Evolutionary conservation across 768 basidiomycete species (phyloP).

Genomic region (Polyporus arcularius): DNA sequence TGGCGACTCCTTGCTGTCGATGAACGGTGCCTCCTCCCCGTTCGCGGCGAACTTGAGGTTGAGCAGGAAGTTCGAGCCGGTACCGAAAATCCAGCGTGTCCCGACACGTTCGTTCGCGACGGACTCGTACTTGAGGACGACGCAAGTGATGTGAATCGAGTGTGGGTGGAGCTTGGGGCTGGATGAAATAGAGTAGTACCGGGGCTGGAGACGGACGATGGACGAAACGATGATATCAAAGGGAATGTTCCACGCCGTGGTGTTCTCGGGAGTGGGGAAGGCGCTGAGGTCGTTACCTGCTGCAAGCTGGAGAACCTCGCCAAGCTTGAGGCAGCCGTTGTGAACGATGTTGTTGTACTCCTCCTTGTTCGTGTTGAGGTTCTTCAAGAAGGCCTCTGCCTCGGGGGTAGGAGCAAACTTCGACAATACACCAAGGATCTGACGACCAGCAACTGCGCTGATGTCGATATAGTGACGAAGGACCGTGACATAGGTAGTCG

Average conservation of each 20-base stretch:
- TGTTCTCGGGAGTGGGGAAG: constrained; percentile 67
- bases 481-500: constrained; percentile 91
- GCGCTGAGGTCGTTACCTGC: constrained; percentile 72
- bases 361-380: constrained; percentile 85
- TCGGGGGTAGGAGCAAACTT: constrained; percentile 85
- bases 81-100: constrained; percentile 78
- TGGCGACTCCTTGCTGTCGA: constrained; percentile 34
- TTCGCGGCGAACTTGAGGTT: constrained; percentile 83
- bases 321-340: constrained; percentile 86
- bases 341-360: constrained; percentile 76
- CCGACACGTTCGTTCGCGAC: constrained; percentile 50
- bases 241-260: constrained; percentile 87
- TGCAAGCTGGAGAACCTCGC: constrained; percentile 89
- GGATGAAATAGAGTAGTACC: constrained; percentile 98
- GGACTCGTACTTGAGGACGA: constrained; percentile 92
- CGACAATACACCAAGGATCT: constrained; percentile 83
- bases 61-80: constrained; percentile 93
- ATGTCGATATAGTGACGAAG: constrained; percentile 98
- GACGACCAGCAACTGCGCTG: constrained; percentile 91
- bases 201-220: constrained; percentile 91
- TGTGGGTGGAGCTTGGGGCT: constrained; percentile 91
- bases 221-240: constrained; percentile 96
- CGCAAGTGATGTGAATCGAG: constrained; percentile 91
- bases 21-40: constrained; percentile 44
- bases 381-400: constrained; percentile 72